Evolutionary conservation across 495 filamentous ascomycete genomes (phyloP), one percentile per base, ranked within the genome.

Genomic region (Penicillium macrosclerotiorum): DNA sequence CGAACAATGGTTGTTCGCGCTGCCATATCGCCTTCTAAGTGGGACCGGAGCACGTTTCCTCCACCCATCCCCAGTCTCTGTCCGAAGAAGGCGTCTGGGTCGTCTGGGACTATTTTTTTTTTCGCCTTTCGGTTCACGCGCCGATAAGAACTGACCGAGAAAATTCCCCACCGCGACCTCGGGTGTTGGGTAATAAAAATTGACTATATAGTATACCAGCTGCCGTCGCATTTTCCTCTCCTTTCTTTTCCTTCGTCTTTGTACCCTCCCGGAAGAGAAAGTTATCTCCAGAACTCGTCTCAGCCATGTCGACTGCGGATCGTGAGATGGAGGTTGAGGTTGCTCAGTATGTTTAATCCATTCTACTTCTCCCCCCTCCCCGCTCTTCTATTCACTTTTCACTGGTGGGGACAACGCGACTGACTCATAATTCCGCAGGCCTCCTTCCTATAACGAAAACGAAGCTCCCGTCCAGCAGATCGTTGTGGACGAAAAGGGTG

Each of bases 291-390:
- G 47, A 31, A 40, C 44, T 47, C 24, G 30, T 42, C 51, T 46
- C 42, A 44, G 25, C 40, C 46, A 72, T 72, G 64, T 57, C 66
- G 42, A 46, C 59, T 22, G 52, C 55, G 43, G 57, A 65, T 42
- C 61, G 52, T 45, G 65, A 64, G 59, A 56, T 59, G 46, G 65
- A 64, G 59, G 58, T 59, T 48, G 65, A 64, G 57, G 47, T 57
- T 39, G 46, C 63, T 51, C 59, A 55, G 69, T 73, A 61, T 55
- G 69, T 68, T 14, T 40, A 36, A 33, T 33, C 30, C 14, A 30
- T 22, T 17, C 38, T 22, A n/a, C n/a, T n/a, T n/a, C n/a, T n/a
- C n/a, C n/a, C n/a, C n/a, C n/a, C n/a, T n/a, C n/a, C n/a, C n/a
- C n/a, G n/a, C n/a, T n/a, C n/a, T n/a, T n/a, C n/a, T n/a, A n/a